Base-by-base conservation (phyloP, 2,329 filamentous ascomycete species). In the Colletotrichum abscissum region DNA sequence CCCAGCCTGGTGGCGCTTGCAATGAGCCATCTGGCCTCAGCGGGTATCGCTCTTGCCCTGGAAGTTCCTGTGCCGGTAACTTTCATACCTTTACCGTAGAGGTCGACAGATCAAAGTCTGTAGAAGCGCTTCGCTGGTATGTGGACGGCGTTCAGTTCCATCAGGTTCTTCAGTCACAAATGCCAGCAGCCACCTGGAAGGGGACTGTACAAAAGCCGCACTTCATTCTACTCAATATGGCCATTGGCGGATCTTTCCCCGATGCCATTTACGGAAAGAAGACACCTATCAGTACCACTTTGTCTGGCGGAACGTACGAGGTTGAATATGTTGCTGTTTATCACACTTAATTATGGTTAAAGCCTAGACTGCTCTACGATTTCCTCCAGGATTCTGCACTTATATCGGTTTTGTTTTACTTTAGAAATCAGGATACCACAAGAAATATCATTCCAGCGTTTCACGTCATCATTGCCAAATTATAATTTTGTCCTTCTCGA, bases 41-140 rank as follows among this genome's bases (percentile, higher is more conserved):
- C 14, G 77, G 35, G 46, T 52, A 5, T 24, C 26, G 35, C 8
- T 22, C 30, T 4, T 73, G 71, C 19, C 67, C 71, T 11, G 8
- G 1, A 6, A 38, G 46, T 1, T 7, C 64, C 2, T 64, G 57
- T 14, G 75, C 67, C 11, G 69, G 74, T 1, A 19, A 57, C 49
- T 71, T 82, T 16, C 78, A 84, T 76, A 79, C 78, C 0, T 70
- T 80, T 30, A 72, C 79, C 1, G 78, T 81, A 14, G 76, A 81
- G 65, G 76, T 85, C 11, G 81, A 85, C 72, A 78, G 81, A 26
- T 73, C 76, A 38, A 67, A 30, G 63, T 6, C 24, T 55, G 66
- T 69, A 28, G 81, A 91, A 82, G 82, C 81, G 19, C 86, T 91
- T 14, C 82, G 83, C 6, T 90, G 88, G 87, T 82, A 82, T 68